Conservation (phyloP, 2,329 filamentous ascomycete species). For the Lachnellula subtilissima region DNA sequence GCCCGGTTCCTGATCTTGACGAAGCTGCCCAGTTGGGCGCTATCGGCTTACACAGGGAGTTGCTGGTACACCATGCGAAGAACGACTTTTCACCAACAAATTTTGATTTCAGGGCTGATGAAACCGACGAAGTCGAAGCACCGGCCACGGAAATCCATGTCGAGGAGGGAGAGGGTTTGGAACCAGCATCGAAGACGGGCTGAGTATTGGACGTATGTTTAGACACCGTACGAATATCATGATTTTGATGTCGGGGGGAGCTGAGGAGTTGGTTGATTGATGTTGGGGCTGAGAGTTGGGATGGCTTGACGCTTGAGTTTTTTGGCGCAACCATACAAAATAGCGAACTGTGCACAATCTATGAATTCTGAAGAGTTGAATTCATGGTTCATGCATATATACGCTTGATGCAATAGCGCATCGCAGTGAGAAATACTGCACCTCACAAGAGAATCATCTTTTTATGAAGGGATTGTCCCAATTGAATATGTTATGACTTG, state of each 20-base stretch:
- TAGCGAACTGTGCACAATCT: neutral
- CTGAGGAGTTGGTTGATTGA: neutral
- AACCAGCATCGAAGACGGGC: constrained; percentile 15
- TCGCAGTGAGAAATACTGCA: constrained; percentile 2
- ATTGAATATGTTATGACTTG: neutral
- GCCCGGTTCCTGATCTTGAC: constrained; percentile 26
- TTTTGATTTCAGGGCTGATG: constrained; percentile 8
- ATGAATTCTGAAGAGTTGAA: neutral
- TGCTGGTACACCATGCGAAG: constrained; percentile 4
- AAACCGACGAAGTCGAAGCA: constrained; percentile 23
- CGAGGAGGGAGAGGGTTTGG: constrained; percentile 27
- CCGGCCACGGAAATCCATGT: constrained; percentile 31
- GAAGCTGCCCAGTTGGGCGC: constrained; percentile 17
- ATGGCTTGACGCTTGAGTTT: neutral
- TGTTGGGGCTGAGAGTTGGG: too few species aligned
- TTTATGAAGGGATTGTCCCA: neutral
- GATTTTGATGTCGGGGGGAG: neutral
- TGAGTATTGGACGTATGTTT: constrained; percentile 3
- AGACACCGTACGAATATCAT: neutral
- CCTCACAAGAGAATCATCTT: neutral
- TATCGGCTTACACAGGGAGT: constrained; percentile 15
- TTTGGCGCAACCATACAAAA: neutral
- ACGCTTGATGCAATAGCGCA: neutral
- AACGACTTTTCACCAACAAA: constrained; percentile 2
- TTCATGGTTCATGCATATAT: neutral